phyloP scores from a whole-genome alignment of 352 stramenopile species.

The Globisporangium echinulatum region DNA sequence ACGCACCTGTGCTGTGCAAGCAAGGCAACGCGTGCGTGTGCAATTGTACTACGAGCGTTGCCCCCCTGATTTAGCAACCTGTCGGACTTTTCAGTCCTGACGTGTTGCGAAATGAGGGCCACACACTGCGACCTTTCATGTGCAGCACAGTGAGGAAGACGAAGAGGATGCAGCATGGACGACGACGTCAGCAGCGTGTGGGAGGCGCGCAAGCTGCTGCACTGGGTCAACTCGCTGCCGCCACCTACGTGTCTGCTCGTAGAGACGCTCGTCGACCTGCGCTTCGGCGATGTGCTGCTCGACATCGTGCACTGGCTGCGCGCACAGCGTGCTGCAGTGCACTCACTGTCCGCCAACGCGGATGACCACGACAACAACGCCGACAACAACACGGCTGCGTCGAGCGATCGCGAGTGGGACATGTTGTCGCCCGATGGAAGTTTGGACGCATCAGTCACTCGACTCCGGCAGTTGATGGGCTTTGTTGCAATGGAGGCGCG shows the following conservation, averaged over 20 bases:
- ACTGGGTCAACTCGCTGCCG: conserved; percentile 73
- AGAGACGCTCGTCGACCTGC: conserved; percentile 42
- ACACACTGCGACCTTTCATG: conserved; percentile 1
- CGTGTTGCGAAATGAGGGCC: not conserved
- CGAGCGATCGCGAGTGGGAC: not conserved
- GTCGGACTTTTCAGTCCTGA: not conserved
- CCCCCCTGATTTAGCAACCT: not conserved
- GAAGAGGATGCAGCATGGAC: not conserved
- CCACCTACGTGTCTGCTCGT: conserved; percentile 54
- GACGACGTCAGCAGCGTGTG: conserved; percentile 1
- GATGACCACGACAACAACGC: not conserved
- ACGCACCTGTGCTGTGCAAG: too few relatives aligned
- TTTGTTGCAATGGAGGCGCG: conserved; percentile 35
- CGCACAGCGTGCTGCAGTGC: not conserved
- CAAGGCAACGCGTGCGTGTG: too few relatives aligned
- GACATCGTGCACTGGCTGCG: conserved; percentile 42
- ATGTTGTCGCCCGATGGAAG: too few relatives aligned
- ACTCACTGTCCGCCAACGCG: not conserved
- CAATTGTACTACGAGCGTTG: too few relatives aligned
- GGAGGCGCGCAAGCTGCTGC: conserved; percentile 38
- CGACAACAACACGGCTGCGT: not conserved
- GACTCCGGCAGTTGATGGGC: conserved; percentile 27
- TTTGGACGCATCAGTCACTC: not conserved
- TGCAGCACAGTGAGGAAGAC: not conserved
- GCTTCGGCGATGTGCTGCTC: conserved; percentile 48